Evolutionary conservation across 2,329 filamentous ascomycete genomes (phyloP), one percentile per base, ranked within the genome.

Genomic region (Didymella exigua): DNA sequence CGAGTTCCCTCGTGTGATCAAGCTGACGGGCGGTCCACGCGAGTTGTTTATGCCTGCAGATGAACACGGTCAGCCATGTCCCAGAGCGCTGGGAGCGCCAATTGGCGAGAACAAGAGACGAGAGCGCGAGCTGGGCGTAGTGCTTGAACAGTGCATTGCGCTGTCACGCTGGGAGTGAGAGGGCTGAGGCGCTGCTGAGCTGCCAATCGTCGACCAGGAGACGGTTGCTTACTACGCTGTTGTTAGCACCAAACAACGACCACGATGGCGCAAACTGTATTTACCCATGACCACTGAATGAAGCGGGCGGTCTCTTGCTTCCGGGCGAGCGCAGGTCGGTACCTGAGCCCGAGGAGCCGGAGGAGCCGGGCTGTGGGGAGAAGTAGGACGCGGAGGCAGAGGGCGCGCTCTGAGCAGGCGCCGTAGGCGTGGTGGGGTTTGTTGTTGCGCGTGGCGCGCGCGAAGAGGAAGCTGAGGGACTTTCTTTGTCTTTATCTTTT

Each of bases 11-110:
- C 79, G 79, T 46, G 80, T 81, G 55, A 79, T 78, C 54, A 81
- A 75, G n/a, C 79, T 77, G 54, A 81, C 77, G 46, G 80, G 80
- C 40, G 81, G 80, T 55, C 80, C 81, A 64, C 76, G 71, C 52
- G 74, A 77, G 26, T 77, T 80, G 66, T 79, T 78, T 74, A 82
- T 79, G 63, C 79, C 48, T 51, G 26, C 36, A 51, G 14, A n/a
- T 41, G 42, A 19, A 33, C 16, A 16, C 27, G 18, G 46, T 55
- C 21, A 55, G 52, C 46, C 41, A 44, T 30, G 46, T 45, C 31
- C 40, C 52, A 55, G 40, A 40, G 31, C 36, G 23, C 23, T 10
- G 46, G 21, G 34, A n/a, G 24, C 27, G 27, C 40, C 27, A 34
- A 42, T 49, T 41, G 41, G 41, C 23, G 34, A 40, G 34, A 9